Conservation (phyloP, 768 basidiomycete genomes). For the Hygrocybe punicea region DNA sequence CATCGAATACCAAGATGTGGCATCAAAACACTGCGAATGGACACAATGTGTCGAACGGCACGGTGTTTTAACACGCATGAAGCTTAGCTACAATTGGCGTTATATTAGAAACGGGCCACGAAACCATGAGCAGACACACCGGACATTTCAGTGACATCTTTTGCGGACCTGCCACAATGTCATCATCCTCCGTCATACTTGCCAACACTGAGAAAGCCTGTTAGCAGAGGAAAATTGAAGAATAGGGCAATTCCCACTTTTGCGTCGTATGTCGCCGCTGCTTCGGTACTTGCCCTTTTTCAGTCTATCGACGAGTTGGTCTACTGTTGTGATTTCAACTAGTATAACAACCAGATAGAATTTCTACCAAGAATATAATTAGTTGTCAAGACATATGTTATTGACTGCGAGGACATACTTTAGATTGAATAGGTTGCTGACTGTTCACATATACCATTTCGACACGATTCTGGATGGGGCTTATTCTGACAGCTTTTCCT, state of each 20-base stretch:
- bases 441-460: constrained; percentile 92
- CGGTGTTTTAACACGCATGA: constrained; percentile 77
- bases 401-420: constrained; percentile 44
- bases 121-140: constrained; percentile 45
- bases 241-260: constrained; percentile 50
- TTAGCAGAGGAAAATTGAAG: constrained; percentile 7
- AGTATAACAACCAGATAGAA: constrained; percentile 83
- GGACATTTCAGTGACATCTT: constrained; percentile 94
- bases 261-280: constrained; percentile 58
- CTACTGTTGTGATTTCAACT: constrained; percentile 72
- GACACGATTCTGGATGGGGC: constrained; percentile 53
- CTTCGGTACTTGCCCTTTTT: constrained; percentile 64
- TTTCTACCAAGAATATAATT: constrained; percentile 50
- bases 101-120: not conserved
- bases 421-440: constrained; percentile 67
- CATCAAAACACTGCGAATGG: constrained; percentile 95
- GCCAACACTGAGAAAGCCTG: constrained; percentile 48
- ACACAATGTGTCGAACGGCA: constrained; percentile 84
- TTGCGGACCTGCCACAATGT: constrained; percentile 85
- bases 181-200: constrained; percentile 70
- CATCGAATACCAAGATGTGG: constrained; percentile 86
- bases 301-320: constrained; percentile 65
- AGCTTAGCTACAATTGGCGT: constrained; percentile 61
- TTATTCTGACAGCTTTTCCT: constrained; percentile 41
- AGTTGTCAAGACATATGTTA: not conserved